A percentile compares a stretch with the other conserved stretches of the same genome.
These are phyloP conservation scores for Curvularia eragrostidis DNA, from an alignment of 2,329 filamentous ascomycete genomes.

Conservation along the genomic window DNA sequence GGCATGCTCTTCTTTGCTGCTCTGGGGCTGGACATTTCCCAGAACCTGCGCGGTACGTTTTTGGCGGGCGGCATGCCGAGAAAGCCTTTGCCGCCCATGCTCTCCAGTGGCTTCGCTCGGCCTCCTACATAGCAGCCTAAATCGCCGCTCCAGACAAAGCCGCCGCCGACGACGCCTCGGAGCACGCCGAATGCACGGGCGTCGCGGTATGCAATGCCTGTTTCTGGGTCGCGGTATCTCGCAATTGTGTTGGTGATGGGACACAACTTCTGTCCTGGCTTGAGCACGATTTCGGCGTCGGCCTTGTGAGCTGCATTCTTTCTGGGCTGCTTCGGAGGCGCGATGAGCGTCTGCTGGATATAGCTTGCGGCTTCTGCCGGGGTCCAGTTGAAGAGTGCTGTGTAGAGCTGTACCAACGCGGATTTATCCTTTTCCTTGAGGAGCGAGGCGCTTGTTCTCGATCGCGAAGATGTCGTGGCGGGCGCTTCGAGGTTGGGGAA, in stretches of 20 bases:
- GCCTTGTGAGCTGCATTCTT: conserved; percentile 43
- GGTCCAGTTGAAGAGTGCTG: conserved; percentile 47
- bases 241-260: conserved; percentile 83
- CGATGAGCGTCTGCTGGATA: conserved; percentile 51
- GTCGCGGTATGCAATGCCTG: conserved; percentile 81
- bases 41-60: conserved; percentile 82
- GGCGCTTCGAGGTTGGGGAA: conserved; percentile 52
- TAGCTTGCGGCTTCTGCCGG: conserved; percentile 37
- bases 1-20: conserved; percentile 18
- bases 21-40: conserved; percentile 33
- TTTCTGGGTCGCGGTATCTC: conserved; percentile 83
- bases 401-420: conserved; percentile 63
- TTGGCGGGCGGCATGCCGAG: conserved; percentile 66
- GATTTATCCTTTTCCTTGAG: conserved; percentile 51
- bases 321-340: conserved; percentile 48
- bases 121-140: conserved; percentile 84
- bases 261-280: conserved; percentile 59
- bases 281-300: conserved; percentile 24
- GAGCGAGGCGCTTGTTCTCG: conserved; percentile 56
- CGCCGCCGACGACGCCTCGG: conserved; percentile 72
- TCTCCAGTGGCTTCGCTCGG: conserved; percentile 42
- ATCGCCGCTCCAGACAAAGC: conserved; percentile 82
- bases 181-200: conserved; percentile 82
- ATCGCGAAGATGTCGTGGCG: conserved; percentile 47
- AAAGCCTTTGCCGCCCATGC: conserved; percentile 38